Percentiles rank a stretch among this genome's conserved stretches.
Conservation (phyloP, 148 eudicot genomes). For the Fagopyrum homotropicum region DNA sequence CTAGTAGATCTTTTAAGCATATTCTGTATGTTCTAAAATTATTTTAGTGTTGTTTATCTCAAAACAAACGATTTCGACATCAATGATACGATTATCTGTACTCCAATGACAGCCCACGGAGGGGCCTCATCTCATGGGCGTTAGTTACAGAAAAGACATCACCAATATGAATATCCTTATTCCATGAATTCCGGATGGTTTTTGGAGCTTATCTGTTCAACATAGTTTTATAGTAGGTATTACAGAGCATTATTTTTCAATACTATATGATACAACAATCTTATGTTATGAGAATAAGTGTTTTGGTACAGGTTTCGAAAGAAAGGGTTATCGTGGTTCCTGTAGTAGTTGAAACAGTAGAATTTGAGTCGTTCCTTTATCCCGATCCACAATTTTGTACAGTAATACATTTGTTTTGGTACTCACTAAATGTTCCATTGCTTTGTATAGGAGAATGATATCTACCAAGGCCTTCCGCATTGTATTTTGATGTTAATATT, state of each 20-base stretch:
- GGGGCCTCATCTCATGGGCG: not conserved
- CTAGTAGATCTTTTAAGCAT: no score
- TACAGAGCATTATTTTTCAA: no score
- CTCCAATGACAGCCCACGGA: no score
- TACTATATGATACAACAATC: not conserved
- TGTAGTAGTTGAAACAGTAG: not conserved
- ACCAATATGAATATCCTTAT: not conserved
- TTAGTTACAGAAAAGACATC: not conserved
- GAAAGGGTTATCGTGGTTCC: not conserved
- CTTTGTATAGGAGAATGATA: no score
- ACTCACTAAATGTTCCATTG: no score
- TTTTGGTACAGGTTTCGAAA: not conserved
- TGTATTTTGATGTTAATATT: no score
- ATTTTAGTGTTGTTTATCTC: no score
- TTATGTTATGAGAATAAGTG: not conserved
- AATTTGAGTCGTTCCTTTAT: no score
- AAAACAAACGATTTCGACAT: not conserved
- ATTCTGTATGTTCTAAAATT: no score
- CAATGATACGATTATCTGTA: no score
- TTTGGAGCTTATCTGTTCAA: not conserved
- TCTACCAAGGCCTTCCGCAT: no score
- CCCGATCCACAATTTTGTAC: not conserved
- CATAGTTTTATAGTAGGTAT: not conserved
- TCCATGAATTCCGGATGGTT: not conserved
- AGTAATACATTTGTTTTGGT: no score